A percentile compares a stretch with the other conserved stretches of the same genome.
phyloP scores from a whole-genome alignment of 2,329 filamentous ascomycete species.

The Pochonia chlamydosporia region DNA sequence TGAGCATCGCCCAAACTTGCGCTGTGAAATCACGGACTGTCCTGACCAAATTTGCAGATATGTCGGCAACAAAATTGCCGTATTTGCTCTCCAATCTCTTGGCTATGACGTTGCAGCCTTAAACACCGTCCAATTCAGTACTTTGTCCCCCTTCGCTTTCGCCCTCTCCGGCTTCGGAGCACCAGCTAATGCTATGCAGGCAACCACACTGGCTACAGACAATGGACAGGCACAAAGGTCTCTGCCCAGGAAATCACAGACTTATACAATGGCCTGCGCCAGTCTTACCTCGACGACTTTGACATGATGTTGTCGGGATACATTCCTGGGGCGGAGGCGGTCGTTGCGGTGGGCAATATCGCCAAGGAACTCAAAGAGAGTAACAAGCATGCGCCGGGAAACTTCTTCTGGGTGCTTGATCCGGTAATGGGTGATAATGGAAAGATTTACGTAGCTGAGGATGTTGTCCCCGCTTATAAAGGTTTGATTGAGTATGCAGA shows the following conservation, averaged over 20 bases:
- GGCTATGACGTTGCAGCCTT: conserved; percentile 91
- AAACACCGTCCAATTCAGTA: conserved; percentile 97
- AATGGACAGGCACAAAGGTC: conserved; percentile 79
- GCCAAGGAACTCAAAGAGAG: conserved; percentile 71
- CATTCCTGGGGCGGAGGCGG: conserved; percentile 78
- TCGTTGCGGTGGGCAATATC: conserved; percentile 79
- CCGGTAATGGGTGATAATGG: conserved; percentile 98
- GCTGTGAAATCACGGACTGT: neutral
- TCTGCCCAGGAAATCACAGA: conserved; percentile 77
- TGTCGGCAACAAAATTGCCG: conserved; percentile 96
- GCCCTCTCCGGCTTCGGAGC: conserved; percentile 9
- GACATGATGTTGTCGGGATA: conserved; percentile 95
- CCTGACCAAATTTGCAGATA: conserved; percentile 51
- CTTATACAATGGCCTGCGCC: conserved; percentile 76
- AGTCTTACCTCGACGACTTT: conserved; percentile 81
- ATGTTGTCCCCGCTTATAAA: conserved; percentile 89
- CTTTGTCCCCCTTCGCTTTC: conserved; percentile 26
- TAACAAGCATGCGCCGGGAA: conserved; percentile 56
- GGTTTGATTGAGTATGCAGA: conserved; percentile 74
- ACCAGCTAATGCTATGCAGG: conserved; percentile 35
- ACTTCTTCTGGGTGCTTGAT: conserved; percentile 95
- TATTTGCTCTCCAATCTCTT: conserved; percentile 87
- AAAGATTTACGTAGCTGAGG: conserved; percentile 81
- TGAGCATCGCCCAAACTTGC: neutral
- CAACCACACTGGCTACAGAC: conserved; percentile 90